Percentiles rank a stretch among this genome's conserved stretches.
Evolutionary conservation across 805 yeast species (phyloP).

Genomic region (Lipomyces kockii): DNA sequence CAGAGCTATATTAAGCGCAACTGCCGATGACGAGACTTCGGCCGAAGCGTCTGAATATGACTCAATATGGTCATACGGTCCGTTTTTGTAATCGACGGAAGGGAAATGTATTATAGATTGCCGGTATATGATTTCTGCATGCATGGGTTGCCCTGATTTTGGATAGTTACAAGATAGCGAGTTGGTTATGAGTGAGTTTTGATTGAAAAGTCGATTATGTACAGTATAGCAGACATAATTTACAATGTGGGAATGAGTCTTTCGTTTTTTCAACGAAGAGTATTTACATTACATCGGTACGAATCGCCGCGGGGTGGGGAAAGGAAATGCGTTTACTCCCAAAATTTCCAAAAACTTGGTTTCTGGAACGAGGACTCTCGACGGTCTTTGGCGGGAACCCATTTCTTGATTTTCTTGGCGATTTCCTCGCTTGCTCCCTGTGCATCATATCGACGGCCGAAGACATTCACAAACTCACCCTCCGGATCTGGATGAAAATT

Average conservation of each 20-base stretch:
- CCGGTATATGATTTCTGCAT: neutral
- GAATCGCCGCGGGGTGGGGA: too few species aligned
- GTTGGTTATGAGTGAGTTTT: neutral
- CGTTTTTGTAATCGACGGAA: conserved; percentile 19
- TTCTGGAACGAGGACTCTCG: conserved; percentile 22
- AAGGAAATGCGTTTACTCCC: conserved; percentile 21
- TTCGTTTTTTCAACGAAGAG: neutral
- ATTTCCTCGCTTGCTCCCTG: conserved; percentile 77
- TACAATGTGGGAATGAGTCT: neutral
- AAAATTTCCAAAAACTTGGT: conserved; percentile 32
- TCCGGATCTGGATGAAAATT: conserved; percentile 69
- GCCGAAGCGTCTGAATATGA: conserved; percentile 48
- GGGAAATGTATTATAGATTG: conserved; percentile 33
- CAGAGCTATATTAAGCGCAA: conserved; percentile 66
- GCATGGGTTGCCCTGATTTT: conserved; percentile 3
- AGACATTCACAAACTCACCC: conserved; percentile 90
- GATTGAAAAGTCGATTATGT: conserved; percentile 3
- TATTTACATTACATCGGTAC: neutral
- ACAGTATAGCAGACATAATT: neutral
- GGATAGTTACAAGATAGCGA: neutral
- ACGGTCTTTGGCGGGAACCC: conserved; percentile 56
- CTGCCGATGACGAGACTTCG: conserved; percentile 40
- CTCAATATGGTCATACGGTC: conserved; percentile 2
- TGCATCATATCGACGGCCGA: conserved; percentile 89
- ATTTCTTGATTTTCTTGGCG: conserved; percentile 72